A percentile compares a stretch with the other conserved stretches of the same genome.
phyloP scores from a whole-genome alignment of 805 yeast genomes.

The Barnettozyma wickerhamii region DNA sequence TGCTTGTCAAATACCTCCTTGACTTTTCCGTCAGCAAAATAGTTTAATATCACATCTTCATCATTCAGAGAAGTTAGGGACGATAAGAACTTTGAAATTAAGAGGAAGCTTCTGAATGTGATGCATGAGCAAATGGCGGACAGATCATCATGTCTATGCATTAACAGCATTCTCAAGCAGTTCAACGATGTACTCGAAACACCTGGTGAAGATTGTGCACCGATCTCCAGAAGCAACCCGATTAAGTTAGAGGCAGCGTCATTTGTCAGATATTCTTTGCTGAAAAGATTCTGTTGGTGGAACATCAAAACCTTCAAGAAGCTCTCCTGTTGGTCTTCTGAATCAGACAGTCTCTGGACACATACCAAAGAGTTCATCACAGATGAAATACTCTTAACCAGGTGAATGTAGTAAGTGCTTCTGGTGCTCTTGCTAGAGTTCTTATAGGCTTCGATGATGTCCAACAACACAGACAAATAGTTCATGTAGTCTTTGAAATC shows the following conservation, averaged over 20 bases:
- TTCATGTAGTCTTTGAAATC: conserved; percentile 24
- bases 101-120: conserved; percentile 20
- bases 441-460: conserved; percentile 20
- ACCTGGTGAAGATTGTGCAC: conserved; percentile 11
- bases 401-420: conserved; percentile 15
- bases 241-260: conserved; percentile 33
- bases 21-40: conserved; percentile 16
- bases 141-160: conserved; percentile 29
- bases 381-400: conserved; percentile 15
- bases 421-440: conserved; percentile 14
- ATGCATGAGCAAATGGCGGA: conserved; percentile 25
- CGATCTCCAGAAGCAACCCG: conserved; percentile 21
- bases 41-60: conserved; percentile 22
- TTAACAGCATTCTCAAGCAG: conserved; percentile 29
- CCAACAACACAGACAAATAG: conserved; percentile 21
- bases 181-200: conserved; percentile 24
- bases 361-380: conserved; percentile 16
- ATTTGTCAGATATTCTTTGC: conserved; percentile 28
- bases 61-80: conserved; percentile 24
- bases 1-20: conserved; percentile 17
- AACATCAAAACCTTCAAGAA: conserved; percentile 27
- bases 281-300: conserved; percentile 29
- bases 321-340: conserved; percentile 25
- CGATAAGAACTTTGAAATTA: conserved; percentile 22
- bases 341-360: conserved; percentile 17